phyloP scores from a whole-genome alignment of 768 basidiomycete species.

The Collybia nuda region DNA sequence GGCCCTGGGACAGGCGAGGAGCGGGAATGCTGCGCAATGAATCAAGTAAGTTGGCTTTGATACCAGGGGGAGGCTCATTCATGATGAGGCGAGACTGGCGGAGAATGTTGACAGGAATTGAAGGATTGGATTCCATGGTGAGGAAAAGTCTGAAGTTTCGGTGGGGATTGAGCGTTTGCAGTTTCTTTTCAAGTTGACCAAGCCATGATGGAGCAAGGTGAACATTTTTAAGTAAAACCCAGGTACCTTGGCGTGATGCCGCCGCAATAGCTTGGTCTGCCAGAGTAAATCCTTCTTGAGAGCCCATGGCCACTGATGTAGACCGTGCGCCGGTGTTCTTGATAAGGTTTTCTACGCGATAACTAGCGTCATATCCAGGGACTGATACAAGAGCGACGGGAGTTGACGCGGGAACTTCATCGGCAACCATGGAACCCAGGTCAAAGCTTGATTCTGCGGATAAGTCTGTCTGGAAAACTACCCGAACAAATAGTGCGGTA shows the following conservation, averaged over 20 bases:
- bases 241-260: slow-evolving; percentile 90
- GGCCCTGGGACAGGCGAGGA: slow-evolving; percentile 76
- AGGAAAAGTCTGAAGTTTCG: slow-evolving; percentile 95
- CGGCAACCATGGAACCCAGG: slow-evolving; percentile 70
- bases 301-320: slow-evolving; percentile 95
- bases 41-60: slow-evolving; percentile 95
- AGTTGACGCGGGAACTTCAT: slow-evolving; percentile 78
- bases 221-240: slow-evolving; percentile 97
- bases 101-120: slow-evolving; percentile 94
- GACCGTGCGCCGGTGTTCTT: slow-evolving; percentile 76
- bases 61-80: slow-evolving; percentile 97
- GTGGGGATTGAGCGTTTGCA: slow-evolving; percentile 88
- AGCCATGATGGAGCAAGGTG: slow-evolving; percentile 96
- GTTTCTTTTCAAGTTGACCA: slow-evolving; percentile 92
- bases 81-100: slow-evolving; percentile 95
- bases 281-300: slow-evolving; percentile 93
- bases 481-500: slow-evolving; percentile 69
- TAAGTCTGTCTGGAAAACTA: slow-evolving; percentile 82
- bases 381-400: slow-evolving; percentile 92
- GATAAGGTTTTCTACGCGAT: slow-evolving; percentile 87
- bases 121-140: slow-evolving; percentile 95
- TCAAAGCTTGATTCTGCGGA: slow-evolving; percentile 72
- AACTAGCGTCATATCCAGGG: slow-evolving; percentile 97
- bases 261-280: slow-evolving; percentile 95
- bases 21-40: slow-evolving; percentile 76